These are phyloP conservation scores for Diaporthe australafricana DNA, from an alignment of 2,329 filamentous ascomycete genomes.

Conservation along the genomic window DNA sequence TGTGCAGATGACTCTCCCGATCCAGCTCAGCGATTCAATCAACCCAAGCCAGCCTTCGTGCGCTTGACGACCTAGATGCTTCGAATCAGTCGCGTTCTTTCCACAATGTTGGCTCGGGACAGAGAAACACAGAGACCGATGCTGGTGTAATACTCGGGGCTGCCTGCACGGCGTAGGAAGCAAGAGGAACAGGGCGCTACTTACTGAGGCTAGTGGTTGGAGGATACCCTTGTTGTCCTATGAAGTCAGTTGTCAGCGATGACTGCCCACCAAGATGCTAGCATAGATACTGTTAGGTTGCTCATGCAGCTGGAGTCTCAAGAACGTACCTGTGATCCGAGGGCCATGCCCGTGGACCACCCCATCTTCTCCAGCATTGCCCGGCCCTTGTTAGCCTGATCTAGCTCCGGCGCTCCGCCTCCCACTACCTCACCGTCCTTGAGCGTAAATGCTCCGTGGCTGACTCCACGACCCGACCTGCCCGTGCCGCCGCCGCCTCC, in stretches of 20 bases:
- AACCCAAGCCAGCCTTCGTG: conserved; percentile 85
- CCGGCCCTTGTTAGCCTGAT: conserved; percentile 83
- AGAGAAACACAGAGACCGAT: neutral
- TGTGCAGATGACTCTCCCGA: neutral
- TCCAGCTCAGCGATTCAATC: conserved; percentile 34
- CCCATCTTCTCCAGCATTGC: conserved; percentile 97
- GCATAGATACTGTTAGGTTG: neutral
- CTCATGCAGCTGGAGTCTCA: neutral
- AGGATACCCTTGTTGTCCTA: conserved; percentile 88
- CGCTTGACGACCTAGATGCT: conserved; percentile 85
- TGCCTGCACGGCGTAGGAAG: no score
- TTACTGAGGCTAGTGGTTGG: conserved; percentile 71
- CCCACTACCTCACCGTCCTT: conserved; percentile 91
- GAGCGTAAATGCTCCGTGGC: conserved; percentile 66
- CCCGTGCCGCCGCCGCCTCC: conserved; percentile 43
- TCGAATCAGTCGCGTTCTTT: neutral
- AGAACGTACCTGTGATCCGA: conserved; percentile 62
- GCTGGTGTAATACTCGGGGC: neutral
- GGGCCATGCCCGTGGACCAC: conserved; percentile 86
- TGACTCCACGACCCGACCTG: conserved; percentile 43
- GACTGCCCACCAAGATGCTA: neutral
- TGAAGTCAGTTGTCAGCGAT: conserved; percentile 50
- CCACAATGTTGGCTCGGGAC: no score
- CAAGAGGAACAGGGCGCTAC: neutral
- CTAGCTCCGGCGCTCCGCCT: conserved; percentile 84